Evolutionary conservation across 129 eudicot species (phyloP), one percentile per base, ranked within the genome.

Genomic region (Centaurea solstitialis): DNA sequence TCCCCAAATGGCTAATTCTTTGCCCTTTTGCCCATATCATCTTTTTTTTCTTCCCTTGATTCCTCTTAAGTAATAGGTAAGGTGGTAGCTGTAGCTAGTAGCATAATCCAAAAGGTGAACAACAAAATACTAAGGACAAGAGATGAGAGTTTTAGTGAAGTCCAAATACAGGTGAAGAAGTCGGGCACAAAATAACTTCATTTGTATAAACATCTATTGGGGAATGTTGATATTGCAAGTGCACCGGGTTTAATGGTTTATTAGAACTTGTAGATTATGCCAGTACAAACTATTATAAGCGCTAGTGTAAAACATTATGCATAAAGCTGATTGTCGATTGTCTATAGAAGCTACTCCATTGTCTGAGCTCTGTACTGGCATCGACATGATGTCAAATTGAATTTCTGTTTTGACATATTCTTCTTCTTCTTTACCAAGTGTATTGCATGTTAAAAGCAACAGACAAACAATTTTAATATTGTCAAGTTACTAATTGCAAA

Each of bases 31-130:
- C 22, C 22, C 65, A 17, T 17, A 57, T 57, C 22, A 57, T 17
- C 17, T 17, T 57, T 57, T 26, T n/a, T 57, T 57, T n/a, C 28
- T 20, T 64, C 26, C 68, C 30, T 64, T 21, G 68, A 21, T 18
- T 20, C 9, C 28, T 22, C 13, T 64, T 64, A 64, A 64, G 68
- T 57, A 76, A 76, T 76, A 61, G 80, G 53, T 76, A 21, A 76
- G 72, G 37, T 57, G 59, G 23, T 6, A 1, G 37, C 6, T 76
- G 22, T 76, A 76, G 71, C 15, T 61, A 12, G 80, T 37, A 61
- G 45, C 28, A 35, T 62, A 69, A 24, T 59, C 40, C 38, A 10
- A 75, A 35, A 76, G 69, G 70, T 30, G 20, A 61, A 20, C 59
- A 6, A 61, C 71, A 74, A 47, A 53, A 24, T n/a, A 50, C 10